These are phyloP conservation scores for Fusarium tupiense DNA, from an alignment of 2,329 filamentous ascomycete species.

Conservation along the genomic window DNA sequence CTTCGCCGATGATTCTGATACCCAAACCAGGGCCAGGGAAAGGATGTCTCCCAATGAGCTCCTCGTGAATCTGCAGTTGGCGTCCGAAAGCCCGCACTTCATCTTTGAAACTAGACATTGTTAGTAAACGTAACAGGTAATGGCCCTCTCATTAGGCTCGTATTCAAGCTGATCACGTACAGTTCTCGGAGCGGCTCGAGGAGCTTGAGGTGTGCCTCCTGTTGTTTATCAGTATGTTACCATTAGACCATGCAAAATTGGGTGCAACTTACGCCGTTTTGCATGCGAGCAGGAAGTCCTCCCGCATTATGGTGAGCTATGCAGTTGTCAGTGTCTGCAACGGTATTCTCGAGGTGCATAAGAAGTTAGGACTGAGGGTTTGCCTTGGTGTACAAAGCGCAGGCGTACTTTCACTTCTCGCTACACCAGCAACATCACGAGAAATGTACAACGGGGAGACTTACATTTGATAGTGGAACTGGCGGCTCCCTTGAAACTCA, in stretches of 20 bases:
- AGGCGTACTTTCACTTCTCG: not conserved
- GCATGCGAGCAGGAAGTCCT: conserved; percentile 34
- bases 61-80: conserved; percentile 46
- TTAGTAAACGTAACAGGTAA: conserved; percentile 11
- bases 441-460: not conserved
- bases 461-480: conserved; percentile 1
- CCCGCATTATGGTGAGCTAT: not conserved
- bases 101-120: conserved; percentile 71
- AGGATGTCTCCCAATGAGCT: conserved; percentile 63
- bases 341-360: not conserved
- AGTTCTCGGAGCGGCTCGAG: conserved; percentile 58
- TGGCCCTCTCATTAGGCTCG: not conserved
- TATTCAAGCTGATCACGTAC: conserved; percentile 11
- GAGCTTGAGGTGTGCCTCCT: conserved; percentile 40
- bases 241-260: not conserved
- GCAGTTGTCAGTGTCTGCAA: not conserved
- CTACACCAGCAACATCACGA: not conserved
- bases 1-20: conserved; percentile 57
- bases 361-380: not conserved
- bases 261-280: conserved; percentile 17
- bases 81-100: conserved; percentile 61
- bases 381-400: not conserved
- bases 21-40: conserved; percentile 64
- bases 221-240: conserved; percentile 18
- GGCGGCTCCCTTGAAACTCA: conserved; percentile 29